Evolutionary conservation across 345 rosid genomes (phyloP).

Genomic region (Aurinia saxatilis): DNA sequence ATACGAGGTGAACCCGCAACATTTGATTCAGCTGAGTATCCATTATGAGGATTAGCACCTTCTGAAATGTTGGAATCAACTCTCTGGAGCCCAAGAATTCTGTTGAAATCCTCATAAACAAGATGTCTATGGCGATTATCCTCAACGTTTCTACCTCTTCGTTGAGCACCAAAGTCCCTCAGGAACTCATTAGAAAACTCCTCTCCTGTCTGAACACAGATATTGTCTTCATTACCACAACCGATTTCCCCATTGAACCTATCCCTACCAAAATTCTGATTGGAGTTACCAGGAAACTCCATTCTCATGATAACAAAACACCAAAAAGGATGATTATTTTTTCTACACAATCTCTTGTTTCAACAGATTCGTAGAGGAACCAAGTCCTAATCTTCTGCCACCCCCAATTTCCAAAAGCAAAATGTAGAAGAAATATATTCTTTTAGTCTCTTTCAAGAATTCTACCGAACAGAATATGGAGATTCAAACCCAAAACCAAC

Average conservation of each 20-base stretch:
- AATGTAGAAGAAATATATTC: background rate
- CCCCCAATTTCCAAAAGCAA: background rate
- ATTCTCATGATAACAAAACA: conserved; percentile 36
- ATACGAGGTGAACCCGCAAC: conserved; percentile 36
- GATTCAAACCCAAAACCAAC: background rate
- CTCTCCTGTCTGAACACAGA: conserved; percentile 73
- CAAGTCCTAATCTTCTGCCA: background rate
- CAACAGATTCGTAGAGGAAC: too few species aligned
- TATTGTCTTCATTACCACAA: conserved; percentile 25
- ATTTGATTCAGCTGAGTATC: conserved; percentile 24
- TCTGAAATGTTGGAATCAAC: conserved; percentile 40
- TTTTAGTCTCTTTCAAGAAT: too few species aligned
- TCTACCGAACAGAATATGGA: conserved; percentile 14
- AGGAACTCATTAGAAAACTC: conserved; percentile 65
- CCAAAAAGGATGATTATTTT: background rate
- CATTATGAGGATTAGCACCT: conserved; percentile 20
- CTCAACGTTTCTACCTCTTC: conserved; percentile 25
- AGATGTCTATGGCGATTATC: conserved; percentile 21
- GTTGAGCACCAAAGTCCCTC: conserved; percentile 37
- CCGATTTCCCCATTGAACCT: background rate
- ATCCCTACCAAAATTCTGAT: conserved; percentile 29
- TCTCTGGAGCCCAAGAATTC: conserved; percentile 31
- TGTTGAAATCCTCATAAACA: conserved; percentile 39
- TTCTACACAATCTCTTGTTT: conserved; percentile 5
- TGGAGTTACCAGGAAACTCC: conserved; percentile 38